Evolutionary conservation across 2,329 filamentous ascomycete genomes (phyloP).

Genomic region (Ceratocystis variospora): DNA sequence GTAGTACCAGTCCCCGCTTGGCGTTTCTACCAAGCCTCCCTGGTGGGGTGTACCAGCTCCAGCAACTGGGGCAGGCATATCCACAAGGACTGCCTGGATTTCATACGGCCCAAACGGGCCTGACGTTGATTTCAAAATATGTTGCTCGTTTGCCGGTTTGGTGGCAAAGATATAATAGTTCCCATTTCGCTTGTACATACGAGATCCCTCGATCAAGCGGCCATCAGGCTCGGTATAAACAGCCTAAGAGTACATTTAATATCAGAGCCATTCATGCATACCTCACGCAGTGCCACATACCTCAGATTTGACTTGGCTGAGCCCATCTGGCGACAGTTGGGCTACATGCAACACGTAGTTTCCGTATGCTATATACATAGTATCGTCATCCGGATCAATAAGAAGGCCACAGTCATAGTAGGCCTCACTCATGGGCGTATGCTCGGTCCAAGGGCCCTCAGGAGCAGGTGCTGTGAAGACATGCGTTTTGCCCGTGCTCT

Average conservation of each 20-base stretch:
- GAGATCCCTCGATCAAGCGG: slow-evolving; percentile 26
- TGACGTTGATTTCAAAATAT: slow-evolving; percentile 36
- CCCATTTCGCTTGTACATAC: slow-evolving; percentile 33
- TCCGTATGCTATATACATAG: slow-evolving; percentile 36
- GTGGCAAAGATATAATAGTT: slow-evolving; percentile 36
- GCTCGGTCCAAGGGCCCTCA: slow-evolving; percentile 23
- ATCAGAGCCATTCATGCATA: slow-evolving; percentile 23
- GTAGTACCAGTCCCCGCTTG: slow-evolving; percentile 41
- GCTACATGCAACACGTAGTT: slow-evolving; percentile 35
- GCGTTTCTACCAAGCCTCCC: slow-evolving; percentile 39
- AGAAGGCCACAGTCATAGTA: slow-evolving; percentile 45
- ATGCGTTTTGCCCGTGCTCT: slow-evolving; percentile 20
- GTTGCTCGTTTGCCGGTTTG: slow-evolving; percentile 33
- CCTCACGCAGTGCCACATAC: slow-evolving; percentile 11
- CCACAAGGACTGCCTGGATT: slow-evolving; percentile 31
- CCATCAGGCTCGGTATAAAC: slow-evolving; percentile 21
- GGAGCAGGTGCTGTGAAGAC: slow-evolving; percentile 23
- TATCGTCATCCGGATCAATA: slow-evolving; percentile 42
- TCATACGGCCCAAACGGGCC: slow-evolving; percentile 40
- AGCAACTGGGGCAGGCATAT: slow-evolving; percentile 31
- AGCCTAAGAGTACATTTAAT: slow-evolving; percentile 20
- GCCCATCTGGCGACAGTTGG: slow-evolving; percentile 32
- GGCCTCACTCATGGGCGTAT: slow-evolving; percentile 19
- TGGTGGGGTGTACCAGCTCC: slow-evolving; percentile 35
- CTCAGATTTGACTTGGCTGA: slow-evolving; percentile 27